Base-by-base conservation (phyloP, 2,329 filamentous ascomycete species). In the Mycosphaerella sp. region DNA sequence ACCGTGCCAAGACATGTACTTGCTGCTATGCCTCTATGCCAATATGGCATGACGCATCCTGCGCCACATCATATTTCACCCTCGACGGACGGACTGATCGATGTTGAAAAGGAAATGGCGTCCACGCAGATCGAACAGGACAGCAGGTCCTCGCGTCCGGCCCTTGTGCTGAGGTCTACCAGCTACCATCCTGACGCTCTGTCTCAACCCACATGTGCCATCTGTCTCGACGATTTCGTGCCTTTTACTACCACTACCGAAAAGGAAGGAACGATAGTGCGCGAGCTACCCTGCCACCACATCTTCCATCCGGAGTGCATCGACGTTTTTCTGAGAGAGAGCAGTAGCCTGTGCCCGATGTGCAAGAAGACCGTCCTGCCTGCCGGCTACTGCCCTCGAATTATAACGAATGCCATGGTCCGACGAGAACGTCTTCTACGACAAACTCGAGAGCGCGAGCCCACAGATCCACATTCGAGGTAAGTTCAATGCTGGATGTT, bases 221-320 rank as follows among this genome's bases (percentile, higher is more conserved):
- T 97, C 47, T 98, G 93, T 65, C 77, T 95, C 1, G 86, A 89
- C 49, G 81, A 87, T 53, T 97, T 88, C 63, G 77, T 85, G 25
- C 50, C 59, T 1, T 54, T 55, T 8, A 52, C 27, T 39, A 36
- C 52, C 6, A 52, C 27, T 39, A 36, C 52, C 6, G 60, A 55
- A 12, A 41, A 47, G 6, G 55, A 58, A 42, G 64, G 63, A 30
- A 62, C 87, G 0, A 79, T 82, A 16, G 89, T 97, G 49, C 85
- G 89, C 49, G 87, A 96, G 69, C 75, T 97, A 2, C 82, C 88
- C 0, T 98, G 93, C 62, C 83, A 86, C 0, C 93, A 98, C 66
- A 91, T 97, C 50, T 98, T 90, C 69, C 91, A 98, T 59, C 85
- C 87, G 0, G 85, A 87, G 58, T 98, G 93, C 64, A 90, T 97